These are phyloP conservation scores for Colletotrichum sp. DNA, from an alignment of 2,329 filamentous ascomycete species.

Conservation along the genomic window DNA sequence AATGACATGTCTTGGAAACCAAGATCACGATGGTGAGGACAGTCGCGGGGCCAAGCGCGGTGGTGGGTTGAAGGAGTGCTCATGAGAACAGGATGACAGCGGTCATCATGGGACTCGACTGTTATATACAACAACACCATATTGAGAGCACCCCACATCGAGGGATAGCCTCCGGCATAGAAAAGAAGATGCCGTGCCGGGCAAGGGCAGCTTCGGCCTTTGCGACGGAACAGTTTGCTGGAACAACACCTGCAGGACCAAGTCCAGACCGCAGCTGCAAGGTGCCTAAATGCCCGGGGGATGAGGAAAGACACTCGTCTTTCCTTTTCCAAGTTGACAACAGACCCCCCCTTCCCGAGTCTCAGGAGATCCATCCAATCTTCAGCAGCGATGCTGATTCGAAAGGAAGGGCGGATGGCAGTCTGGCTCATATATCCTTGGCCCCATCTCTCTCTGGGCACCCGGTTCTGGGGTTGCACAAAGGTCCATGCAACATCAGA, in stretches of 20 bases:
- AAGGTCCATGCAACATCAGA: background rate
- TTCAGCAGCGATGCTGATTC: background rate
- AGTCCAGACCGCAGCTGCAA: background rate
- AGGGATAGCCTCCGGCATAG: background rate
- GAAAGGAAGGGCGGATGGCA: background rate
- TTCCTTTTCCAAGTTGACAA: background rate
- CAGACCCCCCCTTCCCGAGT: background rate
- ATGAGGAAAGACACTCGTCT: background rate
- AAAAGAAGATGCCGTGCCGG: background rate
- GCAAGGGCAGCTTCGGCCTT: background rate
- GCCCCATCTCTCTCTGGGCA: background rate
- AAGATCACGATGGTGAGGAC: constrained; percentile 12
- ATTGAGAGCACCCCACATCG: background rate
- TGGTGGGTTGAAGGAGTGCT: background rate
- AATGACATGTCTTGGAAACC: constrained; percentile 14
- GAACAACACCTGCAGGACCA: background rate
- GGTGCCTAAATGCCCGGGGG: background rate
- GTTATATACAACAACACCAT: background rate
- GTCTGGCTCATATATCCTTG: background rate
- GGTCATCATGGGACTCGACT: constrained; percentile 7
- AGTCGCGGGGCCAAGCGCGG: background rate
- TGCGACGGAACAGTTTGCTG: background rate
- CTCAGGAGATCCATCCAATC: background rate
- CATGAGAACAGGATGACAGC: constrained; percentile 7
- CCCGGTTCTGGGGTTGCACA: background rate